Evolutionary conservation across 2,329 filamentous ascomycete species (phyloP), one percentile per base, ranked within the genome.

Genomic region (Epichloe coenophiala): DNA sequence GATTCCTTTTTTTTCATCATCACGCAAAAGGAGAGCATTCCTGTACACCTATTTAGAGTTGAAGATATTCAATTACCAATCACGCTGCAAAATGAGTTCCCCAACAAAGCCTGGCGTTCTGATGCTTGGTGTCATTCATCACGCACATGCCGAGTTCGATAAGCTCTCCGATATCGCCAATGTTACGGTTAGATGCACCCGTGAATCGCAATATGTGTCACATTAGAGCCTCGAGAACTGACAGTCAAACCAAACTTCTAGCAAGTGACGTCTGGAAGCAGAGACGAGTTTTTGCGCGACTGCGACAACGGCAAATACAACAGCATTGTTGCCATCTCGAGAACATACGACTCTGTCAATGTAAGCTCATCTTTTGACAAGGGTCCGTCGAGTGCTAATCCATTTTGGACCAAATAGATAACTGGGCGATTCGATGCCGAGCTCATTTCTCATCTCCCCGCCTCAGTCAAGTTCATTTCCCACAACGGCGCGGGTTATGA

Each of bases 401-500:
- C 5, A 4, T 13, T 8, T 38, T 5, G 11, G 19, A 31, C 6
- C 11, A 23, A 13, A 31, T 5, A 63, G 27, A 73, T 81, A 54
- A 85, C 83, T 0, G 83, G 83, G 1, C 60, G 71, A 17, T 71
- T 86, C 54, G 81, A 86, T 56, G 71, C 75, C 51, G 81, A 85
- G 60, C 62, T 86, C 44, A 66, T 84, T 44, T 62, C 69, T 37
- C 68, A 63, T 45, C 59, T 73, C 11, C 71, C 71, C 1, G 55
- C 63, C 41, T 63, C 59, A 4, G 56, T 73, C 49, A 67, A 66
- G 53, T 73, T 68, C 52, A 63, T 75, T 46, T 70, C 64, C 36
- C 72, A 75, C 48, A 63, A 60, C 42, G 59, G 62, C 27, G 62
- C 60, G 5, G 84, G 84, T 17, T 88, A 88, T 63, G 84, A 88